Conservation (phyloP, 225 moss, liverwort and hornwort species). For the Bryoerythrophyllum caledonicum region DNA sequence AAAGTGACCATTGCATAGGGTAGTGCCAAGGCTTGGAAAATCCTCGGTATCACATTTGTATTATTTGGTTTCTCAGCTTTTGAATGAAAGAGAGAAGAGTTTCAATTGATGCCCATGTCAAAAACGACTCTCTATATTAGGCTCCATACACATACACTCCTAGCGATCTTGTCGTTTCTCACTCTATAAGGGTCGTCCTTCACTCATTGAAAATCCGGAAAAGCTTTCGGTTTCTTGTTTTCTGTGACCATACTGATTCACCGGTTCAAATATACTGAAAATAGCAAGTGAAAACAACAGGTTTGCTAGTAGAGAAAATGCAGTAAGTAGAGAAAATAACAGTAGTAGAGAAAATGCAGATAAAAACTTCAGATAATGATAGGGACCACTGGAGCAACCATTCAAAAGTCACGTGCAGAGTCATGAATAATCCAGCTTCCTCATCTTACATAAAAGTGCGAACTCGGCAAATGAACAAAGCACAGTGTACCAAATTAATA, state of each 20-base stretch:
- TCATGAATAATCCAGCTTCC: background rate
- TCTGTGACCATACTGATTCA: too few species aligned
- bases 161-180: too few species aligned
- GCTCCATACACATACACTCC: background rate
- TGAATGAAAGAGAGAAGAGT: background rate
- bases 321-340: too few species aligned
- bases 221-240: too few species aligned
- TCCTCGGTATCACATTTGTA: background rate
- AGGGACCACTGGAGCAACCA: background rate
- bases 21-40: background rate
- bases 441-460: background rate
- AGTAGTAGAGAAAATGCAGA: background rate
- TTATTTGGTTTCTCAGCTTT: background rate
- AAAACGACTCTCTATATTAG: background rate
- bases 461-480: background rate
- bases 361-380: background rate
- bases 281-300: too few species aligned
- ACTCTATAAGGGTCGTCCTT: too few species aligned
- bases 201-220: too few species aligned
- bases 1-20: too few species aligned
- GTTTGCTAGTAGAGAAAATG: too few species aligned
- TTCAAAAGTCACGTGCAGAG: background rate
- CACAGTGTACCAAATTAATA: too few species aligned
- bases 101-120: background rate
- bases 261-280: too few species aligned